Evolutionary conservation across 1,284 basidiomycete species (phyloP).

Genomic region (Microbotryum silenes-acaulis): DNA sequence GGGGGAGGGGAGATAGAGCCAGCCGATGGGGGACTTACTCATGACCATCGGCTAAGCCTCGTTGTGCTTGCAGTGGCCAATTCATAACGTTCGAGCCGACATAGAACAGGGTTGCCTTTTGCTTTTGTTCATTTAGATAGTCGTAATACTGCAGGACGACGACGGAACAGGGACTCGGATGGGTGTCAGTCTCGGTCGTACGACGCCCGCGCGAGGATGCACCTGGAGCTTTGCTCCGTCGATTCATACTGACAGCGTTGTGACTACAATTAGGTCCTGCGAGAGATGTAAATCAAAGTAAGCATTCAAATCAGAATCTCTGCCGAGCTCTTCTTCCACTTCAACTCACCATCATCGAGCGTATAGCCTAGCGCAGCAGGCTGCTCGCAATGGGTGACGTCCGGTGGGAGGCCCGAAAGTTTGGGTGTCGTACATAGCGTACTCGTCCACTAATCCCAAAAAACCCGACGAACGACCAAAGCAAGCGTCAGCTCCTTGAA

Average conservation of each 20-base stretch:
- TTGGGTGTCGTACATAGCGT: conserved; percentile 14
- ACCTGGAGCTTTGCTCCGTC: too few relatives aligned
- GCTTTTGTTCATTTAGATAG: conserved; percentile 43
- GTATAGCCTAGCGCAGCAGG: conserved; percentile 47
- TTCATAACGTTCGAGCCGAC: conserved; percentile 46
- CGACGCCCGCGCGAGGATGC: too few relatives aligned
- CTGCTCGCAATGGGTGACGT: conserved; percentile 43
- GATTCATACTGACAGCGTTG: conserved; percentile 40
- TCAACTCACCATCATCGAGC: conserved; percentile 43
- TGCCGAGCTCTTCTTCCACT: too few relatives aligned
- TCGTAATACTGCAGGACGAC: conserved; percentile 39
- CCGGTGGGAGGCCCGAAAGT: conserved; percentile 33
- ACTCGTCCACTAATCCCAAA: conserved; percentile 31
- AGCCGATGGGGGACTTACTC: conserved; percentile 18
- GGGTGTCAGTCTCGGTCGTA: too few relatives aligned
- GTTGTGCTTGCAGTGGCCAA: conserved; percentile 48
- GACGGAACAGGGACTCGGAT: too few relatives aligned
- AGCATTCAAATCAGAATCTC: too few relatives aligned
- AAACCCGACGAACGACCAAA: too few relatives aligned
- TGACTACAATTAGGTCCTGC: conserved; percentile 34
- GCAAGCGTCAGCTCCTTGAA: too few relatives aligned
- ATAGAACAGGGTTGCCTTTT: conserved; percentile 44
- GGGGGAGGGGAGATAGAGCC: too few relatives aligned
- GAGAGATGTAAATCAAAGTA: too few relatives aligned
- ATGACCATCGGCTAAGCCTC: conserved; percentile 43